Percentiles rank a stretch among this genome's conserved stretches.
Conservation (phyloP, 2,329 filamentous ascomycete species). For the Aspergillus sergii region DNA sequence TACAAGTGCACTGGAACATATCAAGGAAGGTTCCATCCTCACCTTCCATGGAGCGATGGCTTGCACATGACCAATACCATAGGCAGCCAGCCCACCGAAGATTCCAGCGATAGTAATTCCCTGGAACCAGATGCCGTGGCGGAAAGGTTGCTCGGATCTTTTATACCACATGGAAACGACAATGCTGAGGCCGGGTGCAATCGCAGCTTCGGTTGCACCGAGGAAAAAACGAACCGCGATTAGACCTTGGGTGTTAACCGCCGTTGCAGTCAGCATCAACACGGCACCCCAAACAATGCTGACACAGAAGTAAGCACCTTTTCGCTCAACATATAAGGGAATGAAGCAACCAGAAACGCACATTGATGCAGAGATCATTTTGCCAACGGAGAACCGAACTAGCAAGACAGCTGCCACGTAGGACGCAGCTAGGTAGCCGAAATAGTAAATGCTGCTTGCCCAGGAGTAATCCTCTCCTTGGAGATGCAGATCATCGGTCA, state of each 20-base stretch:
- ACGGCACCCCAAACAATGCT: too few species aligned
- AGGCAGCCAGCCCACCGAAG: conserved; percentile 27
- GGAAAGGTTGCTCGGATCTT: conserved; percentile 32
- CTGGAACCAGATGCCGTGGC: conserved; percentile 35
- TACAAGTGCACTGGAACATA: too few species aligned
- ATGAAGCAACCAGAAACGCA: neutral
- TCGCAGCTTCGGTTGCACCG: too few species aligned
- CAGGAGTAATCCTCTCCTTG: neutral
- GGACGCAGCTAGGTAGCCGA: neutral
- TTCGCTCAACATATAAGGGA: accelerated
- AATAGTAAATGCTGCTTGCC: neutral
- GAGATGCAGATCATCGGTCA: neutral
- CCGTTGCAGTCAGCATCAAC: too few species aligned
- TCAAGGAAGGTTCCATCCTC: too few species aligned
- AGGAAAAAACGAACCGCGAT: too few species aligned
- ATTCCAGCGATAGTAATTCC: conserved; percentile 33
- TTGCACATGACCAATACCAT: conserved; percentile 27
- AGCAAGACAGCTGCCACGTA: neutral
- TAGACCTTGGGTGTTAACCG: too few species aligned
- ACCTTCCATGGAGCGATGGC: too few species aligned
- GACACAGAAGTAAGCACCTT: too few species aligned
- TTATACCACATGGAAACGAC: conserved; percentile 38
- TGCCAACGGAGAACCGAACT: neutral
- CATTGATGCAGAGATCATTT: neutral
- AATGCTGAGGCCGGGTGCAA: conserved; percentile 28